Percentiles rank a stretch among this genome's conserved stretches.
Evolutionary conservation across 1,139 yeast species (phyloP).

Genomic region (Citeromyces siamensis): DNA sequence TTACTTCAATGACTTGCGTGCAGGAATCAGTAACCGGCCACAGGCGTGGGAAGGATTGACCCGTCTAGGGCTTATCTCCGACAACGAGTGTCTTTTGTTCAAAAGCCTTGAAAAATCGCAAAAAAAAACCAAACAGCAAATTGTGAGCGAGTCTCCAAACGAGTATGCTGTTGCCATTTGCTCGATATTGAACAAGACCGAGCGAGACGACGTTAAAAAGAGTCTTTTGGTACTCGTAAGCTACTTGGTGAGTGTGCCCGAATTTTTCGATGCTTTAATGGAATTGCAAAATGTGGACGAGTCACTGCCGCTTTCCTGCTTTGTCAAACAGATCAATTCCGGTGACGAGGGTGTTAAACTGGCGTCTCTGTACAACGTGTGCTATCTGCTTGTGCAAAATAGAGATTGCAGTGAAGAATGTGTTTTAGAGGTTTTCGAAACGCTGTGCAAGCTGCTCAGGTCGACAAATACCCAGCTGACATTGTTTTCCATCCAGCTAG

Average conservation of each 20-base stretch:
- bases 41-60: background rate
- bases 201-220: constrained; percentile 62
- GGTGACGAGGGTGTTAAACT: constrained; percentile 33
- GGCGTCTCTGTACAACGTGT: constrained; percentile 32
- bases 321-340: constrained; percentile 36
- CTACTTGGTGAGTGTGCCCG: constrained; percentile 24
- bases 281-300: constrained; percentile 30
- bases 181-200: constrained; percentile 36
- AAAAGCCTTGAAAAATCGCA: background rate
- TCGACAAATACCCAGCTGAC: constrained; percentile 39
- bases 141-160: constrained; percentile 12
- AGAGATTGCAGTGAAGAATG: constrained; percentile 16
- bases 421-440: constrained; percentile 29
- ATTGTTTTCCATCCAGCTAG: constrained; percentile 55
- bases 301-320: constrained; percentile 44
- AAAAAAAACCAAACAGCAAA: background rate
- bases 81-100: background rate
- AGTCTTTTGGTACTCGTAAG: constrained; percentile 56
- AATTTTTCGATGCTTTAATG: constrained; percentile 33
- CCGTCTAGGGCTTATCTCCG: background rate
- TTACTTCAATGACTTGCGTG: background rate
- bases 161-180: constrained; percentile 46
- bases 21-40: background rate
- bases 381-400: constrained; percentile 16
- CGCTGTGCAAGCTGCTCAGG: constrained; percentile 32